Evolutionary conservation across 2,329 filamentous ascomycete species (phyloP).

Genomic region (Hypoxylon sp.): DNA sequence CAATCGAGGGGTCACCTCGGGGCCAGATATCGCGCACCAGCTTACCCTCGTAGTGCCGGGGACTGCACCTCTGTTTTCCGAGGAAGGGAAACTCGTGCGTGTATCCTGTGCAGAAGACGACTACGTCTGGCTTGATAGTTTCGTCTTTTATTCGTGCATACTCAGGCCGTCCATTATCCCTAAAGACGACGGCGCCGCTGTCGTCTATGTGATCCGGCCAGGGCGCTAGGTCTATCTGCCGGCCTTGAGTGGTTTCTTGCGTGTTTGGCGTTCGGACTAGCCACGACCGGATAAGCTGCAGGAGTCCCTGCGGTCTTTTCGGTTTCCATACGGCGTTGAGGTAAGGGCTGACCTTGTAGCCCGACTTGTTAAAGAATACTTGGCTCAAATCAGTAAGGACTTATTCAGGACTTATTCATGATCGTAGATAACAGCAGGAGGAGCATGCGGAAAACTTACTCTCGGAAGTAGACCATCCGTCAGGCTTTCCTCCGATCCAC

Average conservation of each 20-base stretch:
- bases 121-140: slow-evolving; percentile 57
- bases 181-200: slow-evolving; percentile 56
- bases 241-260: slow-evolving; percentile 55
- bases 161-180: slow-evolving; percentile 49
- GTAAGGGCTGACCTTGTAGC: slow-evolving; percentile 43
- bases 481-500: slow-evolving; percentile 61
- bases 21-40: slow-evolving; percentile 66
- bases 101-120: slow-evolving; percentile 64
- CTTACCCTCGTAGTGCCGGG: slow-evolving; percentile 53
- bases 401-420: too few species aligned
- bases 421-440: slow-evolving; percentile 9
- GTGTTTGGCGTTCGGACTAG: slow-evolving; percentile 56
- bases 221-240: slow-evolving; percentile 59
- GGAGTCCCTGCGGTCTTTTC: slow-evolving; percentile 50
- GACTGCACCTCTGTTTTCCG: slow-evolving; percentile 51
- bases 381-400: neutral
- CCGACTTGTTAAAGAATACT: slow-evolving; percentile 57
- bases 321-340: slow-evolving; percentile 41
- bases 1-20: slow-evolving; percentile 55
- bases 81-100: slow-evolving; percentile 58
- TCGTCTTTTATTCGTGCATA: slow-evolving; percentile 47
- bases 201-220: slow-evolving; percentile 59
- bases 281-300: slow-evolving; percentile 54
- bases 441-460: slow-evolving; percentile 34
- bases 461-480: slow-evolving; percentile 49